Evolutionary conservation across 441 rosid genomes (phyloP).

Genomic region (Brassica balearica): DNA sequence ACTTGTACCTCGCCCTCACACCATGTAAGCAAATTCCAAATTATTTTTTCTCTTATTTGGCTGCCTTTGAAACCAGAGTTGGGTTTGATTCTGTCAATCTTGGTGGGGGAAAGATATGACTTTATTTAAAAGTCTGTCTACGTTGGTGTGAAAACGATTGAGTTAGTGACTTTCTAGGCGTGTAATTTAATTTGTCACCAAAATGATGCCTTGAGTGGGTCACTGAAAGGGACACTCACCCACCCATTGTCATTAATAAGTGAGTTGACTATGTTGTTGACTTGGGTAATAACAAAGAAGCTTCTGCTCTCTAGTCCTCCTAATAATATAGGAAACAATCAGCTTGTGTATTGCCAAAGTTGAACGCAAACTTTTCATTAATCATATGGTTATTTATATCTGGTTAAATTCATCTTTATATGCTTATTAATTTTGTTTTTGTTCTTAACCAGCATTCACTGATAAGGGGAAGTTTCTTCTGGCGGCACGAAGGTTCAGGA

Average conservation of each 20-base stretch:
- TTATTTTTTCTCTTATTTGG: background rate
- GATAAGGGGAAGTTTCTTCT: slow-evolving; percentile 91
- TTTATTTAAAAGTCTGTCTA: slow-evolving; percentile 25
- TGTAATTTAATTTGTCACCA: slow-evolving; percentile 38
- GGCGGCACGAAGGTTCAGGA: slow-evolving; percentile 85
- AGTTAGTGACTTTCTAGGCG: slow-evolving; percentile 26
- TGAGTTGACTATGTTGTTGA: slow-evolving; percentile 42
- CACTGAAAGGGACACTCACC: slow-evolving; percentile 31
- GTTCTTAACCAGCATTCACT: slow-evolving; percentile 57
- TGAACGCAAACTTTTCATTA: background rate
- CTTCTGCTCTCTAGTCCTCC: slow-evolving; percentile 6
- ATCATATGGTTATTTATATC: no score
- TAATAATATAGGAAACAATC: background rate
- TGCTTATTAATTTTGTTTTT: background rate
- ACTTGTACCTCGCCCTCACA: slow-evolving; percentile 72
- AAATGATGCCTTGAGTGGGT: slow-evolving; percentile 22
- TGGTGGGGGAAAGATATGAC: slow-evolving; percentile 8
- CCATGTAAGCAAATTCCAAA: slow-evolving; percentile 64
- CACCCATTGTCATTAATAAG: slow-evolving; percentile 16
- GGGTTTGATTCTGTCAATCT: slow-evolving; percentile 41
- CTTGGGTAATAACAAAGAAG: slow-evolving; percentile 19
- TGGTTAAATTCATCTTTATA: no score
- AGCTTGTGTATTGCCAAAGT: slow-evolving; percentile 8
- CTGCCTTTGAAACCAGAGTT: slow-evolving; percentile 18
- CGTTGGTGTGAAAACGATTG: slow-evolving; percentile 33